Evolutionary conservation across 1,139 yeast species (phyloP), one percentile per base, ranked within the genome.

Genomic region (Starmera stellimalicola): DNA sequence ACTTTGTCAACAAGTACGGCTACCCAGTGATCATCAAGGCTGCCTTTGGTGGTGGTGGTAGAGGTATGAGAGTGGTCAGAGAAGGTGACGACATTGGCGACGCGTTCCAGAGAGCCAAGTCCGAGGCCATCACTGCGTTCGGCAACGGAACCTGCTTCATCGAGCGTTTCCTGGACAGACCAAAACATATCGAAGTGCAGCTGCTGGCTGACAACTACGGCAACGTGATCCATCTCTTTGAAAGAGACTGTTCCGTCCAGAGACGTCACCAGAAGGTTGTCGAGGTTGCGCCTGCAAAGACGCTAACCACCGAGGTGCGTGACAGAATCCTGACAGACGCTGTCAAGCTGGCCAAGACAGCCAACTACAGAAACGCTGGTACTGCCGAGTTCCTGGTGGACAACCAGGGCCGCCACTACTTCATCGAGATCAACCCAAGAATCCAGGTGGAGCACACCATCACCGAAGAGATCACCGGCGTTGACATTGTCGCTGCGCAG

Each of bases 11-110:
- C 28, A 52, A 84, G 60, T 71, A 88, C 58, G 98, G 99, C 18
- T 88, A 58, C 63, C 99, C 99, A 8, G 97, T 91, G 33, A 91
- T 91, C 59, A 88, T 91, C 62, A 91, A 91, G 65, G 98, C 99
- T 29, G 98, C 98, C 30, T 91, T 83, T 56, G 98, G 99, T 60
- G 98, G 98, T 65, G 98, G 98, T 70, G 98, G 99, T 55, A 79
- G 98, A 64, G 98, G 98, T 70, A 91, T 91, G 98, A 79, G 98
- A 66, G 97, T 91, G 34, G 98, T 93, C 33, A 73, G 94, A 55
- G 96, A 91, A 60, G 97, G 96, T 49, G 98, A 91, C 48, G 87
- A 80, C 55, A 77, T 91, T 42, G 78, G 60, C 34, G 97, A 91
- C 58, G 97, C 97, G 26, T 91, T 91, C 65, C 67, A 70, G 52